Evolutionary conservation across 495 filamentous ascomycete species (phyloP).

Genomic region (Talaromyces adpressus): DNA sequence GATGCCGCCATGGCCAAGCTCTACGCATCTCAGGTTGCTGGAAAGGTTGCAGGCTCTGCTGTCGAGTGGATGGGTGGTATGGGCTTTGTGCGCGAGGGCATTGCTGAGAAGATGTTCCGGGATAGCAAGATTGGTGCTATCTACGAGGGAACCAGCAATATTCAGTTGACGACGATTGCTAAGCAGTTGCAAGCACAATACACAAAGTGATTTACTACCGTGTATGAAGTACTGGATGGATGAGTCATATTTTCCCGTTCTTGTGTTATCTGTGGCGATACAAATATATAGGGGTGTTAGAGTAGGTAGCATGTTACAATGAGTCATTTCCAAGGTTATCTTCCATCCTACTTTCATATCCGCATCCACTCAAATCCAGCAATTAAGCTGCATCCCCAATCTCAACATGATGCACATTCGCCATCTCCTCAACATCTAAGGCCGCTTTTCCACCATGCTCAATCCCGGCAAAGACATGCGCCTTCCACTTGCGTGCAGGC

Average conservation of each 20-base stretch:
- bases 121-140: conserved; percentile 99
- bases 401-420: conserved; percentile 1
- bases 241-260: not conserved
- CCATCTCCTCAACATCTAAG: not conserved
- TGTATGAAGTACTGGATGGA: not conserved
- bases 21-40: conserved; percentile 87
- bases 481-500: conserved; percentile 18
- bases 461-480: conserved; percentile 14
- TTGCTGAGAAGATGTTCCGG: conserved; percentile 96
- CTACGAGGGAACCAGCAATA: conserved; percentile 89
- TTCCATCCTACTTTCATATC: not conserved
- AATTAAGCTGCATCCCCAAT: not conserved
- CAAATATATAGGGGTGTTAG: not conserved
- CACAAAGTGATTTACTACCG: conserved; percentile 28
- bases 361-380: not conserved
- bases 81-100: conserved; percentile 91
- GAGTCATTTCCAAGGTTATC: not conserved
- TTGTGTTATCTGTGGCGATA: not conserved
- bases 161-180: conserved; percentile 87
- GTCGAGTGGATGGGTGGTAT: conserved; percentile 99
- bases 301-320: not conserved
- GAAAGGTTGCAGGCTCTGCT: conserved; percentile 74
- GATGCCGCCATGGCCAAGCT: conserved; percentile 99
- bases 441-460: not conserved
- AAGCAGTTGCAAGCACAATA: conserved; percentile 91